A percentile compares a stretch with the other conserved stretches of the same genome.
Evolutionary conservation across 805 yeast genomes (phyloP).

Genomic region (Saccharomycopsis guyanensis): DNA sequence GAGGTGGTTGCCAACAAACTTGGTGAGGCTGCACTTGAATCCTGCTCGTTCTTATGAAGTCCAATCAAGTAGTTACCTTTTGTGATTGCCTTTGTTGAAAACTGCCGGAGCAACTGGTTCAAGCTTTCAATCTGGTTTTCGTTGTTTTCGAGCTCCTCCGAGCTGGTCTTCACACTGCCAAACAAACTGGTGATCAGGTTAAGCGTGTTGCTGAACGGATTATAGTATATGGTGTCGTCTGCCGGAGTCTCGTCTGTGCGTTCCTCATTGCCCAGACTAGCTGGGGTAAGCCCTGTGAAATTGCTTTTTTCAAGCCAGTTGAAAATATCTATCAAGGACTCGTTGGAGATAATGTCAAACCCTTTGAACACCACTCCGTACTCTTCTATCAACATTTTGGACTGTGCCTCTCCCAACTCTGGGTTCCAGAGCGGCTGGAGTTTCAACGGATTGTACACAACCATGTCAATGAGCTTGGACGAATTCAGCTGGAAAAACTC

Average conservation of each 20-base stretch:
- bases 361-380: constrained; percentile 20
- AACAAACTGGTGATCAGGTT: constrained; percentile 7
- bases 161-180: neutral
- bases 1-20: constrained; percentile 6
- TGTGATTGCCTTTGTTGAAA: constrained; percentile 6
- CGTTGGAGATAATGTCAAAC: constrained; percentile 17
- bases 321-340: constrained; percentile 15
- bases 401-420: neutral
- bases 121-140: constrained; percentile 9
- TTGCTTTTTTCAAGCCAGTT: constrained; percentile 18
- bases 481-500: constrained; percentile 21
- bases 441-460: constrained; percentile 17
- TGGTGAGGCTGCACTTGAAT: neutral
- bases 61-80: constrained; percentile 19
- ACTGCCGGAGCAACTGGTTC: constrained; percentile 12
- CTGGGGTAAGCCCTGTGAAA: constrained; percentile 4
- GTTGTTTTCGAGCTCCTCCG: neutral
- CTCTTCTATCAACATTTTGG: constrained; percentile 12
- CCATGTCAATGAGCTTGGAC: constrained; percentile 17
- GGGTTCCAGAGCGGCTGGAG: neutral
- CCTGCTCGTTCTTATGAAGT: constrained; percentile 1
- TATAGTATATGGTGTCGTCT: constrained; percentile 8
- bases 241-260: neutral
- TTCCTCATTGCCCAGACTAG: constrained; percentile 5
- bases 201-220: constrained; percentile 18